Evolutionary conservation across 495 filamentous ascomycete genomes (phyloP).

Genomic region (Neurospora intermedia): DNA sequence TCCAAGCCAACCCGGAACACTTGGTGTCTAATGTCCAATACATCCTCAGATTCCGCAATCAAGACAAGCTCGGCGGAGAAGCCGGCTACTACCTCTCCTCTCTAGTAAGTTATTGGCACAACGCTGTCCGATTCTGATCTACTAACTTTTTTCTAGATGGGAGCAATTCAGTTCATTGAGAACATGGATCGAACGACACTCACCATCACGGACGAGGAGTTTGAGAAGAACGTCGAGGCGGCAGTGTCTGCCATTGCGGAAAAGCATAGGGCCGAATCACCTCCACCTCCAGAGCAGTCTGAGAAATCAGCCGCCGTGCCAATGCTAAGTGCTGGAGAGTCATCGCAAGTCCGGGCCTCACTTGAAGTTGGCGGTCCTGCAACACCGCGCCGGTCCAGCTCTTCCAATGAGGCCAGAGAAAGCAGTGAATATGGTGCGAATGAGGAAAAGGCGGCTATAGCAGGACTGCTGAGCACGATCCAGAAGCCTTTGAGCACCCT

Average conservation of each 20-base stretch:
- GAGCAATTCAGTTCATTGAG: conserved; percentile 94
- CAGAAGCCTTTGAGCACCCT: conserved; percentile 87
- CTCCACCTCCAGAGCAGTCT: conserved; percentile 35
- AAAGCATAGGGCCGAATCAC: conserved; percentile 51
- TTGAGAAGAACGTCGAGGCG: conserved; percentile 88
- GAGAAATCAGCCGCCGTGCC: conserved; percentile 52
- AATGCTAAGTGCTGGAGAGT: conserved; percentile 17
- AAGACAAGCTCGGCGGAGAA: conserved; percentile 92
- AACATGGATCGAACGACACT: conserved; percentile 87
- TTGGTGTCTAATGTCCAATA: conserved; percentile 97
- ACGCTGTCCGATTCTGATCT: neutral
- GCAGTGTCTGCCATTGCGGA: conserved; percentile 95
- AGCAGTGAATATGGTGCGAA: conserved; percentile 30
- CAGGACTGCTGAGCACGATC: conserved; percentile 80
- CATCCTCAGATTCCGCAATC: conserved; percentile 91
- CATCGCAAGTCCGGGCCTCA: conserved; percentile 29
- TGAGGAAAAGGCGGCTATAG: conserved; percentile 69
- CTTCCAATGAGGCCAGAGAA: conserved; percentile 28
- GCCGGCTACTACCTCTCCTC: conserved; percentile 97
- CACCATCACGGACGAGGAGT: conserved; percentile 89
- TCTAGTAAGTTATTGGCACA: conserved; percentile 45
- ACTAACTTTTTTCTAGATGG: conserved; percentile 50
- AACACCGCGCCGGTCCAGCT: conserved; percentile 30
- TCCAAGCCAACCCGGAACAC: conserved; percentile 89
- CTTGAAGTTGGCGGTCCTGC: conserved; percentile 33